Conservation (phyloP, 2,329 filamentous ascomycete species). For the Waltergamsia citrina region DNA sequence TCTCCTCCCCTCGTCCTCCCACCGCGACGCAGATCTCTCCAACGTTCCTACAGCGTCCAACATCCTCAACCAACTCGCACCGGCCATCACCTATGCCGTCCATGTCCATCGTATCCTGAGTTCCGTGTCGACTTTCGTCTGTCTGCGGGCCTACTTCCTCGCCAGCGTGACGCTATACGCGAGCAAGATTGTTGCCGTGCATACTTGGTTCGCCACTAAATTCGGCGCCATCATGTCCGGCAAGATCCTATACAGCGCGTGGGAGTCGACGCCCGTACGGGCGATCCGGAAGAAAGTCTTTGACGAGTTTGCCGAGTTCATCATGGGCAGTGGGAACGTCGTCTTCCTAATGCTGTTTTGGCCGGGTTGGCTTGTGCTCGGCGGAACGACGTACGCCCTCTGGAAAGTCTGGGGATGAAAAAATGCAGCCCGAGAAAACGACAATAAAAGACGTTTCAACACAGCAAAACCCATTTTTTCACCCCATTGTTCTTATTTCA, state of each 20-base stretch:
- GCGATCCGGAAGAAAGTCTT: conserved; percentile 35
- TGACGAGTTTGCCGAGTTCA: conserved; percentile 39
- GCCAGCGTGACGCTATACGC: conserved; percentile 15
- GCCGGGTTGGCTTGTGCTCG: conserved; percentile 46
- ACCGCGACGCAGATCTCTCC: conserved; percentile 1
- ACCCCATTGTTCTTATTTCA: no score
- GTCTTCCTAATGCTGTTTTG: conserved; percentile 43
- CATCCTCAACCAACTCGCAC: conserved; percentile 19
- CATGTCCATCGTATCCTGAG: conserved; percentile 24
- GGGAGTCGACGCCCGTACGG: conserved; percentile 25
- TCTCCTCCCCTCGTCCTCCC: conserved; percentile 3
- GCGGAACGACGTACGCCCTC: conserved; percentile 18
- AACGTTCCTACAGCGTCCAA: neutral
- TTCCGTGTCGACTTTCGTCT: conserved; percentile 18
- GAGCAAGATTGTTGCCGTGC: conserved; percentile 13
- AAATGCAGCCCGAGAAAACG: conserved; percentile 4
- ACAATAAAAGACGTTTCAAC: conserved; percentile 4
- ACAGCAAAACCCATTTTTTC: no score
- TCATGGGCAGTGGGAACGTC: conserved; percentile 40
- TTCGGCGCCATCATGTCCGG: conserved; percentile 18
- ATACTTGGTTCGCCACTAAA: conserved; percentile 13
- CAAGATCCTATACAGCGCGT: conserved; percentile 17
- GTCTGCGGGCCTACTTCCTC: conserved; percentile 19
- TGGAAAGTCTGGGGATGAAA: conserved; percentile 24
- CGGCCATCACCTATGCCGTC: conserved; percentile 22